phyloP scores from a whole-genome alignment of 1,284 basidiomycete species.

The Apiotrichum porosum region DNA sequence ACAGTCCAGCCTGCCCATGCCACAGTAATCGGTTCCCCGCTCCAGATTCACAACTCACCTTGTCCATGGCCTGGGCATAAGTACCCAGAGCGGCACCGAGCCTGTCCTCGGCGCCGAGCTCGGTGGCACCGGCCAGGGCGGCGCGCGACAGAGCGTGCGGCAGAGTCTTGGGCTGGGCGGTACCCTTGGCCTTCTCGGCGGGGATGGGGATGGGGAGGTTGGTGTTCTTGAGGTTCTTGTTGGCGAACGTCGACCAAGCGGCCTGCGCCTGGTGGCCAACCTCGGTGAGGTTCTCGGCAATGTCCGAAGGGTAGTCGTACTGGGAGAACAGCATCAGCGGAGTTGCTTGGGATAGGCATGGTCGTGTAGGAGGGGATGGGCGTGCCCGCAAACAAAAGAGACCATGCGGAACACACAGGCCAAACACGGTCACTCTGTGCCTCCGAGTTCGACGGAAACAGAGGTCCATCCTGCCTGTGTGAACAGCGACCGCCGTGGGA shows the following conservation, averaged over 20 bases:
- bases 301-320: conserved; percentile 72
- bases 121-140: conserved; percentile 65
- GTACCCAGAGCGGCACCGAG: conserved; percentile 70
- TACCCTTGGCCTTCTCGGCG: conserved; percentile 37
- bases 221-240: conserved; percentile 82
- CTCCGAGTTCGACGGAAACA: no score
- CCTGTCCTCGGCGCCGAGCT: conserved; percentile 58
- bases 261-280: conserved; percentile 64
- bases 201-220: conserved; percentile 73
- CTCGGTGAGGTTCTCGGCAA: conserved; percentile 54
- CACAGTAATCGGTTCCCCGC: no score
- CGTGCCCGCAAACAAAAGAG: no score
- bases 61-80: conserved; percentile 81
- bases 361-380: background rate
- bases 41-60: conserved; percentile 50
- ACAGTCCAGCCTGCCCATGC: no score
- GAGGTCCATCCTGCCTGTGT: no score
- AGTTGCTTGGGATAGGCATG: no score
- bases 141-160: conserved; percentile 87
- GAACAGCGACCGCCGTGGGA: no score
- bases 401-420: no score
- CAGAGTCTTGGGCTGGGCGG: conserved; percentile 79
- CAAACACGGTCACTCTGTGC: no score
- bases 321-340: conserved; percentile 12
- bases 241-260: conserved; percentile 78